A percentile compares a stretch with the other conserved stretches of the same genome.
These are phyloP conservation scores for Sporothrix luriei DNA, from an alignment of 2,329 filamentous ascomycete species.

Conservation along the genomic window DNA sequence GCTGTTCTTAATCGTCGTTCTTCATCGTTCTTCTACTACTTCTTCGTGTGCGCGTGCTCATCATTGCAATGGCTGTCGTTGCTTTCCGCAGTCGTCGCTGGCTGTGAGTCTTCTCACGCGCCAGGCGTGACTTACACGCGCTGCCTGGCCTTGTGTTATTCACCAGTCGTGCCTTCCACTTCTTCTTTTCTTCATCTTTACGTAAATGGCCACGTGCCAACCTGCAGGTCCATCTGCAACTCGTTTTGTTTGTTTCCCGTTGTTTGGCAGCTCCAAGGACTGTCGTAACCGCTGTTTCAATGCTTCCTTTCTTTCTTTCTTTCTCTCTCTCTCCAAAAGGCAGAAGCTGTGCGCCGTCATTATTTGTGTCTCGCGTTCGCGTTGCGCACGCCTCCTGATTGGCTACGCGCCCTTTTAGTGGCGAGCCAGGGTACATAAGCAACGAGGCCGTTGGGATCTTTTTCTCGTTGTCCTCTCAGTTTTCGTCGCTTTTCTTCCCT, in stretches of 20 bases:
- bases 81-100: no score
- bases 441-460: constrained; percentile 27
- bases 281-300: background rate
- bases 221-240: background rate
- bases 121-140: background rate
- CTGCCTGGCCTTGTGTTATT: constrained; percentile 6
- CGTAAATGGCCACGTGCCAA: background rate
- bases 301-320: constrained; percentile 1
- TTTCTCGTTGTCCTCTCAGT: constrained; percentile 23
- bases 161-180: background rate
- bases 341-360: constrained; percentile 14
- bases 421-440: constrained; percentile 34
- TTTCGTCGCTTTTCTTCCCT: constrained; percentile 18
- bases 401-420: constrained; percentile 25
- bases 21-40: no score
- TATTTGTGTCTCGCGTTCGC: constrained; percentile 22
- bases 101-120: no score
- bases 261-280: background rate
- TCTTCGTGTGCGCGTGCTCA: no score
- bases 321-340: constrained; percentile 7
- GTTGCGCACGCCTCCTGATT: constrained; percentile 33
- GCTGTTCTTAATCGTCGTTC: background rate
- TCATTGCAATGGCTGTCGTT: background rate
- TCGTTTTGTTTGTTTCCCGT: background rate
- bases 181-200: background rate